Conservation (phyloP, 1,284 basidiomycete genomes). For the Sporisorium scitamineum region DNA sequence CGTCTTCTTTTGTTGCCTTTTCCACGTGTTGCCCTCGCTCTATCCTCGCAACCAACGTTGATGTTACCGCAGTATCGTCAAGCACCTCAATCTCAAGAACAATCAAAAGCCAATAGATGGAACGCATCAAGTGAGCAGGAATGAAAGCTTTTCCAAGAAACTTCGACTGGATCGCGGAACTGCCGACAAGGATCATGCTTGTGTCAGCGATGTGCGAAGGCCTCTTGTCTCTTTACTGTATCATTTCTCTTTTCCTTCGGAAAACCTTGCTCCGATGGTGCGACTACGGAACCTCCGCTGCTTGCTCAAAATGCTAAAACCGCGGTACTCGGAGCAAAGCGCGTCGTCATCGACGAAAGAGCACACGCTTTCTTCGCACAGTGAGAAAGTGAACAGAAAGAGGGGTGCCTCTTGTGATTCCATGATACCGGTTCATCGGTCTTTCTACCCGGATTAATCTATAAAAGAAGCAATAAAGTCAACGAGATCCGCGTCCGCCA, state of each 20-base stretch:
- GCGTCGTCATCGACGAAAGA: no score
- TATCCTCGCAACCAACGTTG: no score
- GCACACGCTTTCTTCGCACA: not conserved
- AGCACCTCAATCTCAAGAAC: no score
- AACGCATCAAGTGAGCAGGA: no score
- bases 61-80: no score
- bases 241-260: not conserved
- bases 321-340: no score
- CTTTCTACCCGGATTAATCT: not conserved
- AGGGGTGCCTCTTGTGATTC: not conserved
- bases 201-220: not conserved
- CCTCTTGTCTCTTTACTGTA: not conserved
- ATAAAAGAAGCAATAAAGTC: not conserved
- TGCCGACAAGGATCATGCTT: not conserved
- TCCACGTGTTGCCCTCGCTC: no score
- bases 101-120: no score
- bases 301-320: not conserved
- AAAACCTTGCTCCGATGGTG: not conserved
- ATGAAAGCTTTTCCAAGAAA: no score
- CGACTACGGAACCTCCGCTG: not conserved
- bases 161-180: no score
- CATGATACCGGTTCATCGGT: not conserved
- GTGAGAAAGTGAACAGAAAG: not conserved
- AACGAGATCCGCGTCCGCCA: slow-evolving; percentile 45
- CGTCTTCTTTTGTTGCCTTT: no score